Percentiles rank a stretch among this genome's conserved stretches.
phyloP scores from a whole-genome alignment of 805 yeast species.

The Zygosaccharomyces kombuchaensis region DNA sequence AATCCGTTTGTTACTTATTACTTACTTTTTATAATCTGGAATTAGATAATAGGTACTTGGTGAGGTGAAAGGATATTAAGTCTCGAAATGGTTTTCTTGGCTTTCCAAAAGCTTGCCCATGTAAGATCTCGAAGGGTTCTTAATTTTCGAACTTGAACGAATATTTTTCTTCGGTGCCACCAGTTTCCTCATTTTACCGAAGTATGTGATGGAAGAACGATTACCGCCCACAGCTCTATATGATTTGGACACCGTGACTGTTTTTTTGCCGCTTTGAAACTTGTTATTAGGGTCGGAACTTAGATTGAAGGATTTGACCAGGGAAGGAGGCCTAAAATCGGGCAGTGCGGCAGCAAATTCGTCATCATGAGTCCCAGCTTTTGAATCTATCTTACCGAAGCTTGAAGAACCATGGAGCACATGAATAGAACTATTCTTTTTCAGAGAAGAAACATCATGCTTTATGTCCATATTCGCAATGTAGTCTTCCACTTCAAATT shows the following conservation, averaged over 20 bases:
- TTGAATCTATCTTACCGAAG: conserved; percentile 3
- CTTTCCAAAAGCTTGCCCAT: conserved; percentile 17
- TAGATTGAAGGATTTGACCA: conserved; percentile 43
- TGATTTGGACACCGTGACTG: conserved; percentile 49
- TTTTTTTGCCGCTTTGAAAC: conserved; percentile 40
- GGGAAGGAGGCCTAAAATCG: conserved; percentile 39
- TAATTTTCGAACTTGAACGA: neutral
- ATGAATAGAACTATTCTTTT: conserved; percentile 39
- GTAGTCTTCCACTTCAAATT: conserved; percentile 28
- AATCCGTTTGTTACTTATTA: neutral
- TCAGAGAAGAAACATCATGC: conserved; percentile 46
- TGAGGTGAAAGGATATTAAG: neutral
- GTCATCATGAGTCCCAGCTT: neutral
- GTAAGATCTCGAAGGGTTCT: neutral
- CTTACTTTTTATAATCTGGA: neutral
- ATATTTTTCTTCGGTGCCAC: conserved; percentile 24
- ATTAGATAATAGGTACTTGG: neutral
- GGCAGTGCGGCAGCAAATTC: neutral
- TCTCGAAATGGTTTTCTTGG: conserved; percentile 23
- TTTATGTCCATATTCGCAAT: neutral
- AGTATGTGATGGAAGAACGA: conserved; percentile 53
- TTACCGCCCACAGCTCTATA: conserved; percentile 53
- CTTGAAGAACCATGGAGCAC: conserved; percentile 31
- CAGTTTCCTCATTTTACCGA: conserved; percentile 39
- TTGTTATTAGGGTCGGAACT: conserved; percentile 37